These are phyloP conservation scores for Babesia gibsoni DNA, from an alignment of 169 alveolate species.

Conservation along the genomic window DNA sequence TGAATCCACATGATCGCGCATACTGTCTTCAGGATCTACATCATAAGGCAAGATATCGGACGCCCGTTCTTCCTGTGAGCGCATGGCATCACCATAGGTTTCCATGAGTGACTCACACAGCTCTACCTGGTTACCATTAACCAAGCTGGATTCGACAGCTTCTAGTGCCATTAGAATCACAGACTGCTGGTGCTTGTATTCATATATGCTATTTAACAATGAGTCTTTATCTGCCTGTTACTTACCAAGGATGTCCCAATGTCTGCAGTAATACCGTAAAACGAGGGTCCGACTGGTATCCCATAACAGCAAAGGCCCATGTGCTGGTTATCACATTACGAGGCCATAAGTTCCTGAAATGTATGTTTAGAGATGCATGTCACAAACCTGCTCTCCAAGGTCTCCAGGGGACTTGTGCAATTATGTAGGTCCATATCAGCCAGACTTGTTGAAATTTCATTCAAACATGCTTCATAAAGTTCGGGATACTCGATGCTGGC, in stretches of 20 bases:
- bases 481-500: conserved; percentile 39
- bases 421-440: conserved; percentile 2
- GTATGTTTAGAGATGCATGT: not conserved
- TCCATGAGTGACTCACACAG: conserved; percentile 35
- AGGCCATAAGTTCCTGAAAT: conserved; percentile 52
- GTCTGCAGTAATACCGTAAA: conserved; percentile 31
- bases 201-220: not conserved
- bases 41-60: not conserved
- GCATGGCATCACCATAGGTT: conserved; percentile 42
- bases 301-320: conserved; percentile 60
- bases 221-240: not conserved
- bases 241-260: conserved; percentile 28
- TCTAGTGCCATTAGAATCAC: conserved; percentile 55
- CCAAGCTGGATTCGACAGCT: conserved; percentile 46
- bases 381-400: conserved; percentile 23
- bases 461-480: conserved; percentile 32
- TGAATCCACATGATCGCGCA: conserved; percentile 48
- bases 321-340: conserved; percentile 49
- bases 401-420: conserved; percentile 9
- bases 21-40: conserved; percentile 44
- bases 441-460: not conserved
- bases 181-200: conserved; percentile 10
- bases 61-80: conserved; percentile 12
- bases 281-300: conserved; percentile 21
- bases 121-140: conserved; percentile 14